phyloP scores from a whole-genome alignment of 495 filamentous ascomycete species.

The Neurospora terricola region DNA sequence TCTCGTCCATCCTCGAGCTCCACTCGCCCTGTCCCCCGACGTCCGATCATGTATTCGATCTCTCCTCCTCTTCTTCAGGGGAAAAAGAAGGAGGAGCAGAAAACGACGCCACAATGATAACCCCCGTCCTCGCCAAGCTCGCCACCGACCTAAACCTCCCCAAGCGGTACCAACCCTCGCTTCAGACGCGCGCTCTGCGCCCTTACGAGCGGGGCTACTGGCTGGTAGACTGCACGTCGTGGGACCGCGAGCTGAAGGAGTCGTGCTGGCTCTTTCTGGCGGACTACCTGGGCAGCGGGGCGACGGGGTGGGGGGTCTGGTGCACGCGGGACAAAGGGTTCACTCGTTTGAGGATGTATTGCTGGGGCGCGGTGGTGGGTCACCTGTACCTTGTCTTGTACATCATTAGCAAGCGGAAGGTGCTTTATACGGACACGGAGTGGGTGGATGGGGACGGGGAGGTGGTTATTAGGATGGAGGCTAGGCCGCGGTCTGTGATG shows the following conservation, averaged over 20 bases:
- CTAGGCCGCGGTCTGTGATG: constrained; percentile 1
- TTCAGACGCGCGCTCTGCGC: constrained; percentile 39
- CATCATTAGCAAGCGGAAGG: constrained; percentile 47
- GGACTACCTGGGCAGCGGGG: constrained; percentile 45
- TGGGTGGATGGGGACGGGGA: constrained; percentile 52
- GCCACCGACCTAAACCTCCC: constrained; percentile 39
- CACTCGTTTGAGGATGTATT: constrained; percentile 42
- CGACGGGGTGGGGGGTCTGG: constrained; percentile 60
- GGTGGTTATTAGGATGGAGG: constrained; percentile 34
- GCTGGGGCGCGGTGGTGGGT: constrained; percentile 53
- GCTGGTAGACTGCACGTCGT: constrained; percentile 42
- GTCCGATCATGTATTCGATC: constrained; percentile 1
- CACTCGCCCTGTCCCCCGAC: constrained; percentile 23
- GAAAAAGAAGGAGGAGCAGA: not conserved
- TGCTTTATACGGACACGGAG: constrained; percentile 39
- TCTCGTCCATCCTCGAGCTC: constrained; percentile 21
- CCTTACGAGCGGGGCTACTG: constrained; percentile 61
- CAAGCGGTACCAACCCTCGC: constrained; percentile 41
- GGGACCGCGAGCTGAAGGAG: constrained; percentile 26
- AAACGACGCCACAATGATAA: constrained; percentile 27
- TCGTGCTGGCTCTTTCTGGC: constrained; percentile 54
- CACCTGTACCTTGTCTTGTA: constrained; percentile 59
- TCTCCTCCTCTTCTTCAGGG: constrained; percentile 11
- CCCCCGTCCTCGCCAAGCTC: constrained; percentile 44
- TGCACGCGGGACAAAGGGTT: constrained; percentile 28